Base-by-base conservation (phyloP, 2,329 filamentous ascomycete genomes). In the Plectosphaerella plurivora region DNA sequence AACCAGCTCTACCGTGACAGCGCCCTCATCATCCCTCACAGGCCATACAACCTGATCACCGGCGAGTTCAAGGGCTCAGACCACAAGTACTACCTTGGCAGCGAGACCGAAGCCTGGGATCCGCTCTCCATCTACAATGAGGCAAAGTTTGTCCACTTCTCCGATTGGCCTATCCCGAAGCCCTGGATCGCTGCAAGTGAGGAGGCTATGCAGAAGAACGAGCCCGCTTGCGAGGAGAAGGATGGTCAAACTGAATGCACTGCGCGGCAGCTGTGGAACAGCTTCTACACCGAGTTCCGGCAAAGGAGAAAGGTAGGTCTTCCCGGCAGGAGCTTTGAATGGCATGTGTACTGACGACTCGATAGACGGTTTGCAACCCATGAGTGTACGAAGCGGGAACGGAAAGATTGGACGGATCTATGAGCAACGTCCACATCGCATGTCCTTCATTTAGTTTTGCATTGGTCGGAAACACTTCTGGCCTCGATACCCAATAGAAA, bases 1-100 rank as follows among this genome's bases (percentile, higher is more conserved):
- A 87, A 89, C 60, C 67, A 78, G 11, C 76, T 84, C 18, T 88
- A 84, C 60, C 73, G 69, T 3, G 72, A 81, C 51, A 77, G 67
- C 44, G 82, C 82, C 7, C 65, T 86, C 63, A 76, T 88, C 24
- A 69, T 88, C 1, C 84, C 84, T 0, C 84, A 88, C 58, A 76
- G 83, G 4, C 75, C 76, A 3, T 87, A 86, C 60, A 79, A 78
- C 15, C 67, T 88, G 28, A 63, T 88, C 4, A 81, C 79, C 2
- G 78, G 80, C 41, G 84, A 87, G 63, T 87, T 88, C 60, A 73
- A 81, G 5, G 62, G 60, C 2, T 67, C 77, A n/a, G 67, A 81
- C 4, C 76, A 75, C 57, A 63, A 69, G 15, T 66, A 74, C 15
- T 74, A 73, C 41, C 61, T 71, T 2, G 70, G 66, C 18, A 65